Conservation (phyloP, 2,329 filamentous ascomycete genomes). For the Orbilia oligospora region DNA sequence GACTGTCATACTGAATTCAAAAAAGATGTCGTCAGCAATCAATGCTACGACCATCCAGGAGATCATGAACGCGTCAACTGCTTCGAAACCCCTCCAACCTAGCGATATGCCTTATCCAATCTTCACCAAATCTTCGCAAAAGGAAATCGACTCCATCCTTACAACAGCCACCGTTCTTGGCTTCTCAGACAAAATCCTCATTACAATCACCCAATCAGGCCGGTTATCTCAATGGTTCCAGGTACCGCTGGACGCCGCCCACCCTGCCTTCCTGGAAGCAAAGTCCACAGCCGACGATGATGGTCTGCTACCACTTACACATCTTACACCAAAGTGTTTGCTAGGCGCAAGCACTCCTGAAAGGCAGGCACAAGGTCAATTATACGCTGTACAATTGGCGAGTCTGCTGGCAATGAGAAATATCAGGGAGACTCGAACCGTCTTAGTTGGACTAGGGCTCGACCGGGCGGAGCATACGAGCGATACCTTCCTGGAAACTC, state of each 20-base stretch:
- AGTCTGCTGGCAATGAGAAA: conserved; percentile 81
- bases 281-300: conserved; percentile 68
- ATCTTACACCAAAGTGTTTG: conserved; percentile 87
- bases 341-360: conserved; percentile 85
- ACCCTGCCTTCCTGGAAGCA: conserved; percentile 75
- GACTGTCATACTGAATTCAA: not conserved
- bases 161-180: conserved; percentile 81
- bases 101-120: conserved; percentile 57
- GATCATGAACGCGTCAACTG: conserved; percentile 58
- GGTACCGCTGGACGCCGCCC: conserved; percentile 80
- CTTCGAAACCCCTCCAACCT: conserved; percentile 48
- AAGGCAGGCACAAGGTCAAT: conserved; percentile 85
- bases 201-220: conserved; percentile 89
- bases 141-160: conserved; percentile 74
- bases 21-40: conserved; percentile 56
- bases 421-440: conserved; percentile 74
- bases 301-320: conserved; percentile 79
- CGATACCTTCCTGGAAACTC: conserved; percentile 67
- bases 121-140: conserved; percentile 37
- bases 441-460: conserved; percentile 74
- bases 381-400: conserved; percentile 90
- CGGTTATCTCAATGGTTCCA: conserved; percentile 92
- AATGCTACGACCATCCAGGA: conserved; percentile 47
- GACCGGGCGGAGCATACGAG: conserved; percentile 67
- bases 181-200: conserved; percentile 90